Conservation (phyloP, 208 protist species). For the Jaenimonas drosophilae region DNA sequence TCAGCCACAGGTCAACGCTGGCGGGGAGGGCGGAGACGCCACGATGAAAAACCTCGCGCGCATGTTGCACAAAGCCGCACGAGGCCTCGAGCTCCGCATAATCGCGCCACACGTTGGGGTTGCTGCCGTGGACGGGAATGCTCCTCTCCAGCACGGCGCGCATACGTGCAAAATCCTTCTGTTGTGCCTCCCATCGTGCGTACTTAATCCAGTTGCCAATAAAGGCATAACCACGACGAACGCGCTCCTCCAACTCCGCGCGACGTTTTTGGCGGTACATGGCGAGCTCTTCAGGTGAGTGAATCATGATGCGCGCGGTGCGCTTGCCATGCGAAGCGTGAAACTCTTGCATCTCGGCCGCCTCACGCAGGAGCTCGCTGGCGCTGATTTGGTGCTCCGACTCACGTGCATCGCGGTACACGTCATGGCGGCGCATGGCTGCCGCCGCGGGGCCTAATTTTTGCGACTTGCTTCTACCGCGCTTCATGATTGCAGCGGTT, state of each 20-base stretch:
- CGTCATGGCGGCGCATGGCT: constrained; percentile 41
- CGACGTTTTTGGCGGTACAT: constrained; percentile 91
- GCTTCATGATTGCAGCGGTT: constrained; percentile 31
- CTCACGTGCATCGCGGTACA: constrained; percentile 66
- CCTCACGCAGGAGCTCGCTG: constrained; percentile 95
- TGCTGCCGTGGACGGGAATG: constrained; percentile 79
- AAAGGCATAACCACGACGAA: constrained; percentile 67
- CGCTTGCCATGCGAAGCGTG: constrained; percentile 33
- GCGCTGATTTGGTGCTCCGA: constrained; percentile 92
- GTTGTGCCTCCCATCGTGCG: constrained; percentile 96
- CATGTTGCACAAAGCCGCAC: constrained; percentile 94
- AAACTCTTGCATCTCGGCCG: constrained; percentile 90
- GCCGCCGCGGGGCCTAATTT: constrained; percentile 64
- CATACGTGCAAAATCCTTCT: constrained; percentile 93
- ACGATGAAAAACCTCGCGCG: constrained; percentile 96
- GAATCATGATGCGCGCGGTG: constrained; percentile 91
- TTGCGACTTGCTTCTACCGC: constrained; percentile 23
- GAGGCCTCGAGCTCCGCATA: constrained; percentile 99
- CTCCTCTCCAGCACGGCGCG: constrained; percentile 95
- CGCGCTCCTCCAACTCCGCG: constrained; percentile 92
- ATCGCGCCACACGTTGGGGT: constrained; percentile 90
- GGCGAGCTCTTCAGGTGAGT: constrained; percentile 91
- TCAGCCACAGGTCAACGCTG: constrained; percentile 95
- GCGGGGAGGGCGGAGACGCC: constrained; percentile 94
- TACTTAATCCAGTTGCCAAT: constrained; percentile 94